Evolutionary conservation across 495 filamentous ascomycete genomes (phyloP).

Genomic region (Aspergillus bridgeri): DNA sequence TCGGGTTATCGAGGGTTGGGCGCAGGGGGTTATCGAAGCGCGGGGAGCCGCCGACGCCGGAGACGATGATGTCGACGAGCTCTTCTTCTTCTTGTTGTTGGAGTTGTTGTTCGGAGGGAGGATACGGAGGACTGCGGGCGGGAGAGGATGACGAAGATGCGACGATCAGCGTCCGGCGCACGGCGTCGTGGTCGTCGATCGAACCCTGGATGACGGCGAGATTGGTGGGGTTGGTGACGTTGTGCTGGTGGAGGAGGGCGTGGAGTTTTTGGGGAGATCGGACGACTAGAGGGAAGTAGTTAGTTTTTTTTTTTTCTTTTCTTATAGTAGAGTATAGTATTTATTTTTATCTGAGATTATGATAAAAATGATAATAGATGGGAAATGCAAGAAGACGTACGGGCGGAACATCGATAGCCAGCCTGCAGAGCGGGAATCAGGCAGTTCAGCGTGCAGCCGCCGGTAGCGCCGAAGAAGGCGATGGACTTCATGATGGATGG

Average conservation of each 20-base stretch:
- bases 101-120: no score
- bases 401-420: constrained; percentile 46
- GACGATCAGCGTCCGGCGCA: constrained; percentile 30
- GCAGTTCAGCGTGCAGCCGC: constrained; percentile 43
- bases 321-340: not conserved
- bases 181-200: constrained; percentile 40
- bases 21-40: constrained; percentile 16
- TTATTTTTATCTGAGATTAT: not conserved
- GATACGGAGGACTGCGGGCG: no score
- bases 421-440: constrained; percentile 49
- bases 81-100: not conserved
- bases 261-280: constrained; percentile 62
- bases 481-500: constrained; percentile 22
- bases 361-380: not conserved
- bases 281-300: no score
- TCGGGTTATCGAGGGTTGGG: constrained; percentile 49
- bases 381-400: constrained; percentile 7
- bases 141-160: not conserved
- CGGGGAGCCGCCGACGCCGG: constrained; percentile 22
- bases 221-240: constrained; percentile 29
- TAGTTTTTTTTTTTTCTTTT: constrained; percentile 2
- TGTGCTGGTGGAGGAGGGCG: constrained; percentile 30
- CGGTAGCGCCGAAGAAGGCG: constrained; percentile 53
- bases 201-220: constrained; percentile 52
- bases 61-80: constrained; percentile 29